These are phyloP conservation scores for Phytophthora tentaculata DNA, from an alignment of 352 stramenopile genomes.

Conservation along the genomic window DNA sequence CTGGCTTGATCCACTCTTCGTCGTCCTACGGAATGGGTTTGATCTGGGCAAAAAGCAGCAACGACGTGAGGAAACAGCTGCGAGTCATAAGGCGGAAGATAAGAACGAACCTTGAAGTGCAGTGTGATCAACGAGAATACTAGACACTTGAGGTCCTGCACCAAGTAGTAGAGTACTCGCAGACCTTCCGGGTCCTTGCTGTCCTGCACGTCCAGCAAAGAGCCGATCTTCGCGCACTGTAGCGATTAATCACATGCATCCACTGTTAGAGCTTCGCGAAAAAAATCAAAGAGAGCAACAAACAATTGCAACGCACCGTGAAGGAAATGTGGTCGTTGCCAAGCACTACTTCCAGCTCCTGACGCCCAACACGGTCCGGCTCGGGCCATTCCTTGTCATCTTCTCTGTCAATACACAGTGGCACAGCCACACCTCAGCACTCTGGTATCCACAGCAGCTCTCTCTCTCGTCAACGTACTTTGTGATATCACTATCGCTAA, in stretches of 20 bases:
- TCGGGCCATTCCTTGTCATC: slow-evolving; percentile 97
- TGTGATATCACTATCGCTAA: slow-evolving; percentile 92
- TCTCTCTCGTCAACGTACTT: slow-evolving; percentile 78
- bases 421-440: slow-evolving; percentile 12
- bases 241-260: too few relatives aligned
- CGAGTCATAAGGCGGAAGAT: slow-evolving; percentile 4
- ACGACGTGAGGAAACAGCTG: slow-evolving; percentile 26
- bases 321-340: slow-evolving; percentile 98
- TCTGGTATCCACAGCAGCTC: not conserved
- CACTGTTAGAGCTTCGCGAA: too few relatives aligned
- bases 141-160: slow-evolving; percentile 97
- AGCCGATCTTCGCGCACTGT: slow-evolving; percentile 96
- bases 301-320: slow-evolving; percentile 60
- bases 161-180: slow-evolving; percentile 96
- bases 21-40: slow-evolving; percentile 91
- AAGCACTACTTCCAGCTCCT: slow-evolving; percentile 97
- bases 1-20: slow-evolving; percentile 15
- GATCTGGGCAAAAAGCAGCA: slow-evolving; percentile 66
- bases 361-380: slow-evolving; percentile 90
- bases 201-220: slow-evolving; percentile 94
- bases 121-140: slow-evolving; percentile 97
- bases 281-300: slow-evolving; percentile 1
- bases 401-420: slow-evolving; percentile 56
- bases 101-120: slow-evolving; percentile 93
- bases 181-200: slow-evolving; percentile 96